Conservation (phyloP, 2,329 filamentous ascomycete genomes). For the Aspergillus quadrilineatus region DNA sequence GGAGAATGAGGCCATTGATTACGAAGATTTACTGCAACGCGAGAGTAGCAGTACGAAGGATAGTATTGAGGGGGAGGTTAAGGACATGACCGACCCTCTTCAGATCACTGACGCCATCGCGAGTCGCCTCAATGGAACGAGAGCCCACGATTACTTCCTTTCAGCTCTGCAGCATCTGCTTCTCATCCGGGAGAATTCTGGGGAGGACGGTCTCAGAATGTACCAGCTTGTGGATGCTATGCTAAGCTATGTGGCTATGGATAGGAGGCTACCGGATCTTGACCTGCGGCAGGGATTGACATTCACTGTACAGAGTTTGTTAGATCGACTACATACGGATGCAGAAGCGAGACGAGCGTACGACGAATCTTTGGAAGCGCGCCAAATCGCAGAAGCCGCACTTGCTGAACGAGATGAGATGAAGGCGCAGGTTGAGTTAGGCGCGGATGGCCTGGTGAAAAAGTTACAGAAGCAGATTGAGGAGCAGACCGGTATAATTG, state of each 20-base stretch:
- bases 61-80: slow-evolving; percentile 77
- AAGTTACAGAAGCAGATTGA: slow-evolving; percentile 94
- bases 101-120: slow-evolving; percentile 96
- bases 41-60: slow-evolving; percentile 91
- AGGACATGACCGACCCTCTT: slow-evolving; percentile 86
- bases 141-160: slow-evolving; percentile 91
- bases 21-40: slow-evolving; percentile 91
- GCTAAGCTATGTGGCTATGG: slow-evolving; percentile 99
- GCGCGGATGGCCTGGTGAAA: slow-evolving; percentile 87
- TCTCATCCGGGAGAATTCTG: slow-evolving; percentile 85
- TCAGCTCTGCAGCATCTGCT: slow-evolving; percentile 94
- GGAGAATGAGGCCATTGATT: slow-evolving; percentile 94
- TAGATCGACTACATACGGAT: slow-evolving; percentile 96
- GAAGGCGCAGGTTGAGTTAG: slow-evolving; percentile 81
- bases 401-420: slow-evolving; percentile 97
- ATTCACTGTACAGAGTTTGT: slow-evolving; percentile 90
- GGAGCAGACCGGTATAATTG: slow-evolving; percentile 86
- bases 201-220: slow-evolving; percentile 88
- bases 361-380: slow-evolving; percentile 85
- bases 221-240: slow-evolving; percentile 99
- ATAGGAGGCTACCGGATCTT: slow-evolving; percentile 90
- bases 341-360: slow-evolving; percentile 88
- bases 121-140: slow-evolving; percentile 75
- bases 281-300: slow-evolving; percentile 97
- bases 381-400: slow-evolving; percentile 91